phyloP scores from a whole-genome alignment of 768 basidiomycete species.

The Paxillus ammoniavirescens region DNA sequence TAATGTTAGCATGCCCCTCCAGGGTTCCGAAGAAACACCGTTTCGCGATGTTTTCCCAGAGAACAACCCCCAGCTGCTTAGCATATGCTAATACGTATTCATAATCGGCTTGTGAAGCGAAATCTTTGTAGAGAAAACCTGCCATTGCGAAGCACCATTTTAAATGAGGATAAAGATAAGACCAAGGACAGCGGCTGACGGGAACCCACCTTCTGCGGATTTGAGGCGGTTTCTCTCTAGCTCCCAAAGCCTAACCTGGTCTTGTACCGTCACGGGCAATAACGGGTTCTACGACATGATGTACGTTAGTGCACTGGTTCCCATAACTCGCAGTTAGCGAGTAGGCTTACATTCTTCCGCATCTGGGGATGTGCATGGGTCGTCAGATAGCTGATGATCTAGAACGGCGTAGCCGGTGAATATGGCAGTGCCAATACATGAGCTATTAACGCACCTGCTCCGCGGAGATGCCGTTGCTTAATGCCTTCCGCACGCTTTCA shows the following conservation, averaged over 20 bases:
- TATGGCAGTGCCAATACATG: slow-evolving; percentile 8
- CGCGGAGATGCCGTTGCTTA: slow-evolving; percentile 93
- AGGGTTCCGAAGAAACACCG: slow-evolving; percentile 82
- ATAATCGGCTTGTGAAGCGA: slow-evolving; percentile 85
- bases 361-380: slow-evolving; percentile 98
- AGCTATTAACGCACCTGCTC: slow-evolving; percentile 67
- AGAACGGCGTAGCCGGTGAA: slow-evolving; percentile 15
- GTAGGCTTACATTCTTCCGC: slow-evolving; percentile 76
- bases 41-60: slow-evolving; percentile 77
- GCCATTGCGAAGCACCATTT: slow-evolving; percentile 7
- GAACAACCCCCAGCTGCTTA: slow-evolving; percentile 71
- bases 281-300: slow-evolving; percentile 68
- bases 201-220: slow-evolving; percentile 73
- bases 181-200: slow-evolving; percentile 3
- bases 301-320: slow-evolving; percentile 12
- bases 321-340: slow-evolving; percentile 7
- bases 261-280: slow-evolving; percentile 95
- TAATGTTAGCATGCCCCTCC: slow-evolving; percentile 77
- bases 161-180: slow-evolving; percentile 3
- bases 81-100: slow-evolving; percentile 86
- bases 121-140: slow-evolving; percentile 89
- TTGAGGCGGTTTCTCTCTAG: slow-evolving; percentile 90
- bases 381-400: slow-evolving; percentile 95
- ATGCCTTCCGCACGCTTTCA: slow-evolving; percentile 92
- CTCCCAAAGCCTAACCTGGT: slow-evolving; percentile 98